Base-by-base conservation (phyloP, 1,284 basidiomycete species). In the Leccinum ponderosum region DNA sequence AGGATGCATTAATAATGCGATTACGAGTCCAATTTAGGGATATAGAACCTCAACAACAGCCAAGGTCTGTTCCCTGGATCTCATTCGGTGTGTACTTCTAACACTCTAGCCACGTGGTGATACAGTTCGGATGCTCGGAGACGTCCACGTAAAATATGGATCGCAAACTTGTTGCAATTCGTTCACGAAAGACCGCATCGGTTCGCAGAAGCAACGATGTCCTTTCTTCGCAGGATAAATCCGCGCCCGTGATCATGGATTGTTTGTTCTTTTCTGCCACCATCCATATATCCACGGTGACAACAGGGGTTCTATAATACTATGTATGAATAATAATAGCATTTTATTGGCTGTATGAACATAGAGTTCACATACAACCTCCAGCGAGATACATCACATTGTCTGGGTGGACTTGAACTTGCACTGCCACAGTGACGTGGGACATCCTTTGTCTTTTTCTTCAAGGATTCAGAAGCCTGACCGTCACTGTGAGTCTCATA, bases 1-100 rank as follows among this genome's bases (percentile, higher is more conserved):
- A 95, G 74, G 91, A 94, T 69, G 92, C 93, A n/a, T 85, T 87
- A 61, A 85, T 87, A 3, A 94, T 95, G 93, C 81, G 84, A 48
- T 80, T 90, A 53, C 78, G 75, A 6, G 73, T 87, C 53, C 77
- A 77, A 37, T 7, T 52, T 29, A 54, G 3, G 20, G 77, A 77
- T 53, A 33, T 39, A 62, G 66, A 55, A 12, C 50, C 35, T 12
- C 39, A 53, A 35, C 58, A 55, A 29, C 55, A 39, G 53, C 33
- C 57, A 15, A 63, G 64, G 69, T 70, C 2, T 35, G 68, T 59
- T 55, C 42, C 42, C 53, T 35, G 1, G 25, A 8, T 29, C 15
- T 53, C 17, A 17, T n/a, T 48, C 15, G 14, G 2, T 11, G 2
- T 12, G 6, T 27, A 14, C 48, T 50, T 51, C 56, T 67, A 14